phyloP scores from a whole-genome alignment of 2,329 filamentous ascomycete species.

The Plenodomus lindquistii region DNA sequence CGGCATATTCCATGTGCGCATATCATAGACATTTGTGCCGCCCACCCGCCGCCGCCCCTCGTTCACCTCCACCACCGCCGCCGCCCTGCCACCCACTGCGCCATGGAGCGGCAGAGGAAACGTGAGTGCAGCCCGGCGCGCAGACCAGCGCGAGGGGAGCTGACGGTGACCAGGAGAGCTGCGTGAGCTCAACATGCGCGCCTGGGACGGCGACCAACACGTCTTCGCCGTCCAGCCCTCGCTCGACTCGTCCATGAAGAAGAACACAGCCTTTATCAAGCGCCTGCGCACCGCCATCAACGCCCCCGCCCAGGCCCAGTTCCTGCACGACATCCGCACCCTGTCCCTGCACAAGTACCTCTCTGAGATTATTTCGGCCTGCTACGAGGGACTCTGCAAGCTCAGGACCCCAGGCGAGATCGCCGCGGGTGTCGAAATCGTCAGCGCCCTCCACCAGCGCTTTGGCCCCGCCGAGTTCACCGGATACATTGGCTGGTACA shows the following conservation, averaged over 20 bases:
- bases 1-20: conserved; percentile 40
- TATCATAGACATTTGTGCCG: conserved; percentile 38
- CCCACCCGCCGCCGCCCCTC: conserved; percentile 36
- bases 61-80: too few relatives aligned
- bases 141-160: conserved; percentile 1
- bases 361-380: conserved; percentile 94
- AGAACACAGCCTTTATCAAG: conserved; percentile 98
- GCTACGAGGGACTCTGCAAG: conserved; percentile 90
- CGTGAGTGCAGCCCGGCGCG: conserved; percentile 35
- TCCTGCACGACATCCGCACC: conserved; percentile 86
- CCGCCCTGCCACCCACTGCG: conserved; percentile 34
- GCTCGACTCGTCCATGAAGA: conserved; percentile 93
- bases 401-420: conserved; percentile 92
- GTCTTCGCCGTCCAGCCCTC: conserved; percentile 76
- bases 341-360: conserved; percentile 95
- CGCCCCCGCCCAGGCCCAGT: conserved; percentile 75
- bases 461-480: conserved; percentile 92
- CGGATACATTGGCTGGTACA: conserved; percentile 85
- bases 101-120: conserved; percentile 57
- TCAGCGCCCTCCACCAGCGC: conserved; percentile 92
- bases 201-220: conserved; percentile 87
- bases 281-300: conserved; percentile 89
- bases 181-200: conserved; percentile 81
- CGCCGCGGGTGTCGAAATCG: conserved; percentile 86
- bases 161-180: conserved; percentile 71